These are phyloP conservation scores for Sugiyamaella pinicola DNA, from an alignment of 1,139 yeast species.

Conservation along the genomic window DNA sequence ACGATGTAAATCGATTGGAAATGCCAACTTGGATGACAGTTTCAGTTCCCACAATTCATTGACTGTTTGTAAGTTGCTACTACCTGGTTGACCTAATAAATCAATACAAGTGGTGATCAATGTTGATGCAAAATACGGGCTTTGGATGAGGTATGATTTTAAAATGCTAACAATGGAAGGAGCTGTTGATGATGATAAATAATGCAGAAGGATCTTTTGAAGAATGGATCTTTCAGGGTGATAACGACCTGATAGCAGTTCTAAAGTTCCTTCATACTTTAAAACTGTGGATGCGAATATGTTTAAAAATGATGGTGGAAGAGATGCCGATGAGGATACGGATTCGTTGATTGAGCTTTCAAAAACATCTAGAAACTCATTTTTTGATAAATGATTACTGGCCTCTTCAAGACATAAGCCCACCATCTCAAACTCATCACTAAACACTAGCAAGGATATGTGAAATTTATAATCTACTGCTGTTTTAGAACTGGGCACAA, in stretches of 20 bases:
- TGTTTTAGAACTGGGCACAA: constrained; percentile 4
- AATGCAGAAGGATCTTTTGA: constrained; percentile 10
- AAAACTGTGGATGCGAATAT: constrained; percentile 28
- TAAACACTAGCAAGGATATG: constrained; percentile 6
- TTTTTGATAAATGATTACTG: neutral
- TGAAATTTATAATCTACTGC: constrained; percentile 16
- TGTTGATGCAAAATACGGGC: constrained; percentile 17
- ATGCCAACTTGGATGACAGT: constrained; percentile 19
- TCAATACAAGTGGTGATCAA: constrained; percentile 30
- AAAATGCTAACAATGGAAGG: constrained; percentile 4
- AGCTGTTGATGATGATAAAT: constrained; percentile 5
- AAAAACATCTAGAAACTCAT: constrained; percentile 8
- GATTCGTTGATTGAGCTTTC: neutral
- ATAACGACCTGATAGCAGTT: constrained; percentile 20
- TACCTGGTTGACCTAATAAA: constrained; percentile 18
- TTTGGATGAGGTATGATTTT: neutral
- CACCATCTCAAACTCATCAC: constrained; percentile 18
- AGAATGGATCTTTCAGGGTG: constrained; percentile 26
- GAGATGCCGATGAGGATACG: neutral
- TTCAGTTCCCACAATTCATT: constrained; percentile 29
- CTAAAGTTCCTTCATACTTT: constrained; percentile 17
- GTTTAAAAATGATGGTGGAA: constrained; percentile 32
- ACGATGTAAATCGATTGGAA: constrained; percentile 33
- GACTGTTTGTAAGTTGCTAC: constrained; percentile 10
- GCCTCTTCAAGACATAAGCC: constrained; percentile 13